These are phyloP conservation scores for Liriodendron chinense DNA, from an alignment of 164 flowering plant genomes.

Conservation along the genomic window DNA sequence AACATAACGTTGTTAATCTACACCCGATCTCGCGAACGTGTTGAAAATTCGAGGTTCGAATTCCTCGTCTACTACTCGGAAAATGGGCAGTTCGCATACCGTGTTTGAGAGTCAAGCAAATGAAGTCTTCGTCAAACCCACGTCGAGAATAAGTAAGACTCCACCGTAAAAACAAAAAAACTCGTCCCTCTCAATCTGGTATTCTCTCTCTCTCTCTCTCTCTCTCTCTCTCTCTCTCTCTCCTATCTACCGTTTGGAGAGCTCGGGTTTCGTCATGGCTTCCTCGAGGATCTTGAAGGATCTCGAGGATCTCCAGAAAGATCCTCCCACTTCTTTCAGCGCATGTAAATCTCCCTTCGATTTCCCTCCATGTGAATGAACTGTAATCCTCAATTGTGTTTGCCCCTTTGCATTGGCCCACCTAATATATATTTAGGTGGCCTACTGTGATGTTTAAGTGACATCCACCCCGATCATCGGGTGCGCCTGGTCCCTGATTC, in stretches of 20 bases:
- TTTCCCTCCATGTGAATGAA: no score
- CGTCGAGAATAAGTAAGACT: not conserved
- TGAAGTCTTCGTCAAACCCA: not conserved
- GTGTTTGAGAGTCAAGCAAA: not conserved
- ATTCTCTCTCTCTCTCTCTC: not conserved
- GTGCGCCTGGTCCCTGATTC: no score
- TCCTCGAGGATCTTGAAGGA: conserved; percentile 59
- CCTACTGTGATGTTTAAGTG: no score
- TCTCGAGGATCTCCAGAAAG: conserved; percentile 61
- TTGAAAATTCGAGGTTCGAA: no score
- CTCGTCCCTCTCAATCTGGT: not conserved
- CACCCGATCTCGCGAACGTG: no score
- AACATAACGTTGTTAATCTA: no score
- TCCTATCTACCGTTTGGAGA: conserved; percentile 1
- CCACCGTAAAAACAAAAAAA: not conserved
- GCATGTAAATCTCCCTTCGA: conserved; percentile 31
- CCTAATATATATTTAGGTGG: no score
- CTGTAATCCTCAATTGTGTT: no score
- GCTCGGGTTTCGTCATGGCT: conserved; percentile 32
- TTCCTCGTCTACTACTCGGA: no score
- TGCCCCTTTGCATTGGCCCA: not conserved
- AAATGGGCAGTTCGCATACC: no score
- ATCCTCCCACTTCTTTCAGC: conserved; percentile 60
- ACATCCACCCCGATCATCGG: no score
- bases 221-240: not conserved